Evolutionary conservation across 2,329 filamentous ascomycete species (phyloP), one percentile per base, ranked within the genome.

Genomic region (Didymella exigua): DNA sequence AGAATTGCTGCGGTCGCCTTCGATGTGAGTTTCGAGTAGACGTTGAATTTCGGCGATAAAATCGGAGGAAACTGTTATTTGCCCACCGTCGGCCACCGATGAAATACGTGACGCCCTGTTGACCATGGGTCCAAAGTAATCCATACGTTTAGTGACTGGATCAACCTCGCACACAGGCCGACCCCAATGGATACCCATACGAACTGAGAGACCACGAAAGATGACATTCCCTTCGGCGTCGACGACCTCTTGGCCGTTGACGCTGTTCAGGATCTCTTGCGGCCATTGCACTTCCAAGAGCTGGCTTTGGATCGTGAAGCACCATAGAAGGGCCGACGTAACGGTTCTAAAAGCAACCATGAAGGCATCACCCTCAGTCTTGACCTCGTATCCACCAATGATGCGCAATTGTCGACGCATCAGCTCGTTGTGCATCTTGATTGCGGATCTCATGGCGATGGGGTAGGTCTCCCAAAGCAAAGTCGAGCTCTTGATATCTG

Each of bases 91-190:
- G 30, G 95, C 95, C 37, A 96, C 93, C 19, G 91, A 89, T 6
- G 91, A 95, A 62, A 99, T 96, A 78, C 95, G 89, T 14, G 95
- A 89, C 0, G 95, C 91, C 70, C 96, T 93, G 77, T 99, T 99
- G 69, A 99, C 95, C 92, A 99, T 99, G 13, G 95, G 95, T 0
- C 95, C 95, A 72, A 98, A 99, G 78, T 99, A 99, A 69, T 99
- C 95, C 95, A 99, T 99, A 60, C 95, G 91, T 54, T 93, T 89
- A 1, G 95, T 99, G 44, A 99, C 93, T 0, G 95, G 95, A 75
- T 99, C 95, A 43, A 89, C 89, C 75, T 99, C 95, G 72, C 92
- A 96, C 66, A 99, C 92, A 5, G 93, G 95, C 56, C 90, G 87
- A 62, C 95, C 95, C 85, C 89, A 99, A 75, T 99, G 95, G 57